phyloP scores from a whole-genome alignment of 2,329 filamentous ascomycete species.

The Penicillium paneum region DNA sequence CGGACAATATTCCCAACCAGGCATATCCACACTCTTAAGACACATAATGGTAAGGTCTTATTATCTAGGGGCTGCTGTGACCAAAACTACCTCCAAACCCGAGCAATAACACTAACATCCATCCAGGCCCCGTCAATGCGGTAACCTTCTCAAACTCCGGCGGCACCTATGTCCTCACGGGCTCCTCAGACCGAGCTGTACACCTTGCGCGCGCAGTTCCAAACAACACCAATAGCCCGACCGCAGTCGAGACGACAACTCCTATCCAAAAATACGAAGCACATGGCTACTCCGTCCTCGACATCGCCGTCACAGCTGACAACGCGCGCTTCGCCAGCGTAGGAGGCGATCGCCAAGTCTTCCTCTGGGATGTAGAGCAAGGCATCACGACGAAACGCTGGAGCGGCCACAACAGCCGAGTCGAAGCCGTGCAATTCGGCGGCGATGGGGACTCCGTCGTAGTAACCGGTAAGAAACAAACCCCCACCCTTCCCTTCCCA shows the following conservation, averaged over 20 bases:
- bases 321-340: slow-evolving; percentile 84
- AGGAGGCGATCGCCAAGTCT: slow-evolving; percentile 86
- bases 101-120: background rate
- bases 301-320: slow-evolving; percentile 67
- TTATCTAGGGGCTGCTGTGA: too few relatives aligned
- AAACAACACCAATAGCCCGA: slow-evolving; percentile 36
- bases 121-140: slow-evolving; percentile 66
- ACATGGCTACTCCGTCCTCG: slow-evolving; percentile 89
- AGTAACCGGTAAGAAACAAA: slow-evolving; percentile 51
- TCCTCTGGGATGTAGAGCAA: slow-evolving; percentile 88
- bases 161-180: slow-evolving; percentile 77
- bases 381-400: slow-evolving; percentile 76
- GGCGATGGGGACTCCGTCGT: slow-evolving; percentile 72
- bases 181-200: slow-evolving; percentile 78
- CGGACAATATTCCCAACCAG: slow-evolving; percentile 37
- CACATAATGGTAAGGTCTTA: slow-evolving; percentile 41
- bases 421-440: slow-evolving; percentile 77
- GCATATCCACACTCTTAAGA: slow-evolving; percentile 44
- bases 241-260: slow-evolving; percentile 35
- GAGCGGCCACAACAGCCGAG: slow-evolving; percentile 64
- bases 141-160: slow-evolving; percentile 69
- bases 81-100: background rate
- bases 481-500: background rate
- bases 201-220: slow-evolving; percentile 71
- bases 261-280: slow-evolving; percentile 86